Percentiles rank a stretch among this genome's conserved stretches.
Conservation (phyloP, 257 asterid species). For the Nicotiana knightiana region DNA sequence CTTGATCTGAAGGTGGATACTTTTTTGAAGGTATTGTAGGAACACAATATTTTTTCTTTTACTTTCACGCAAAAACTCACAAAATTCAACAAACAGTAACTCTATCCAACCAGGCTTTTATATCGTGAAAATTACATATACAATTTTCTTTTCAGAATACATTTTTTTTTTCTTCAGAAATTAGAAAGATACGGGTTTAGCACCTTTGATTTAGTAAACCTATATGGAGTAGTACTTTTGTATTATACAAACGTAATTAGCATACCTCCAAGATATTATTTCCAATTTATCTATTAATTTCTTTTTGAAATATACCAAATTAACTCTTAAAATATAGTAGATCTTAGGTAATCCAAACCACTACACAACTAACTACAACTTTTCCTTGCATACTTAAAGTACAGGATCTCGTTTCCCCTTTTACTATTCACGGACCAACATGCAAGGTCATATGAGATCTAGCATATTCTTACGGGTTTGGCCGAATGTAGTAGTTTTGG, state of each 20-base stretch:
- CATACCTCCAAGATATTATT: background rate
- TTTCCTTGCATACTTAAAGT: too few relatives aligned
- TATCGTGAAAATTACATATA: background rate
- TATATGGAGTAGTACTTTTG: too few relatives aligned
- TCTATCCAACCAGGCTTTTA: background rate
- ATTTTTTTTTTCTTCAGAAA: too few relatives aligned
- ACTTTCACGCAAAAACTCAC: background rate
- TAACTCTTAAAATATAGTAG: background rate
- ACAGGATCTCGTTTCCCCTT: background rate
- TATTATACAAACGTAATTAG: background rate
- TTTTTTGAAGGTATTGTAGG: background rate
- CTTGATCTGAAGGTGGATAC: background rate
- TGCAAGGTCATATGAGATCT: too few relatives aligned
- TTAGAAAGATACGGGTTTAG: too few relatives aligned
- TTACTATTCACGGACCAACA: background rate
- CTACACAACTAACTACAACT: too few relatives aligned
- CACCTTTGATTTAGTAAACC: too few relatives aligned
- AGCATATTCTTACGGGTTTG: too few relatives aligned
- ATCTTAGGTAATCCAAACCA: too few relatives aligned
- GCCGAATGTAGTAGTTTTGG: accelerated
- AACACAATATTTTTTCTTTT: background rate
- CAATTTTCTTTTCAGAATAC: background rate
- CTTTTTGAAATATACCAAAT: background rate
- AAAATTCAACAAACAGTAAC: background rate
- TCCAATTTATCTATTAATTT: background rate